Evolutionary conservation across 441 rosid species (phyloP).

Genomic region (Codiaeum variegatum): DNA sequence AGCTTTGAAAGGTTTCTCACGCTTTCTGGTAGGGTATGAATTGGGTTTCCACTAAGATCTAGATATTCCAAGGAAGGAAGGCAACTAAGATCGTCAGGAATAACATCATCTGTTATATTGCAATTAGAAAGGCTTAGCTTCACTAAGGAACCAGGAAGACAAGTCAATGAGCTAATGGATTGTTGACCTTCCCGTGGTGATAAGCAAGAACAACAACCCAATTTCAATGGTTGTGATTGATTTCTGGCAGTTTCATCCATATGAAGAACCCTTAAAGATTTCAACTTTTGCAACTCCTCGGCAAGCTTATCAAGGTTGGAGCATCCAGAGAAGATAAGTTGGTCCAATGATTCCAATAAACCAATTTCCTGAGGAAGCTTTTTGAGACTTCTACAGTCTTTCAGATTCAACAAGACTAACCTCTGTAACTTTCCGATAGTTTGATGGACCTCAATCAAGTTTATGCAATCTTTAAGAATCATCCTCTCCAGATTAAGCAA

Average conservation of each 20-base stretch:
- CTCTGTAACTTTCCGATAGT: not conserved
- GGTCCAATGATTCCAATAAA: conserved; percentile 20
- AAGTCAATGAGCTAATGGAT: not conserved
- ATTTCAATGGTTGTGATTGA: not conserved
- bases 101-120: not conserved
- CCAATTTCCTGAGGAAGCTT: conserved; percentile 17
- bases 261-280: conserved; percentile 10
- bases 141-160: conserved; percentile 3
- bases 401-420: not conserved
- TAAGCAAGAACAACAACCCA: not conserved
- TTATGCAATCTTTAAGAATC: not conserved
- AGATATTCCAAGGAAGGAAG: not conserved
- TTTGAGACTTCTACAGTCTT: not conserved
- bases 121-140: not conserved
- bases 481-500: not conserved
- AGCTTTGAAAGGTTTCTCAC: conserved; percentile 3
- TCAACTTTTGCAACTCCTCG: not conserved
- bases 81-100: not conserved
- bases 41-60: not conserved
- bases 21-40: conserved; percentile 3
- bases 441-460: not conserved
- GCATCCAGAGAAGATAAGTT: conserved; percentile 16
- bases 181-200: not conserved
- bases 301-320: conserved; percentile 12
- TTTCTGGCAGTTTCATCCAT: not conserved